phyloP scores from a whole-genome alignment of 2,329 filamentous ascomycete genomes.

The Aspergillus pseudoglaucus region DNA sequence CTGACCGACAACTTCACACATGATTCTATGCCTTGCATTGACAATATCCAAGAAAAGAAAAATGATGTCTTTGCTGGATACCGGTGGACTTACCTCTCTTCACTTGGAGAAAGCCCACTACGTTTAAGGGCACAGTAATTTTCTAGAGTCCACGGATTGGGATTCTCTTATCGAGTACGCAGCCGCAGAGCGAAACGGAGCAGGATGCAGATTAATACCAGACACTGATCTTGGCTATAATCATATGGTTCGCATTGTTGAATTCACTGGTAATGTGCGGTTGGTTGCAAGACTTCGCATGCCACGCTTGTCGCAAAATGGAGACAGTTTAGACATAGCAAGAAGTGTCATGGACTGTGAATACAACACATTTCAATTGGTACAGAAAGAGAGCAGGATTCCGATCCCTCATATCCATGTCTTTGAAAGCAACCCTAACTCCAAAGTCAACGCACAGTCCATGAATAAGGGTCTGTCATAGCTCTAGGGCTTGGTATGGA shows the following conservation, averaged over 20 bases:
- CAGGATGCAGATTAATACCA: not conserved
- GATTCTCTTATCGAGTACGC: not conserved
- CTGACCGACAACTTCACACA: not conserved
- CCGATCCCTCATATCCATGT: no score
- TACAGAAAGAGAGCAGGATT: no score
- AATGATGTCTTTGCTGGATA: not conserved
- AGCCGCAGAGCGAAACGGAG: not conserved
- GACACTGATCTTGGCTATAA: conserved; percentile 3
- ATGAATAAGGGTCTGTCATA: no score
- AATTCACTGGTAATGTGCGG: not conserved
- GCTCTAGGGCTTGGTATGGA: no score
- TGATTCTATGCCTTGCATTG: not conserved
- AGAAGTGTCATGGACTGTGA: not conserved
- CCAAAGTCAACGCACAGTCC: no score
- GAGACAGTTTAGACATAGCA: not conserved
- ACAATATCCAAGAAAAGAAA: not conserved
- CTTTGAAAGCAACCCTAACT: no score
- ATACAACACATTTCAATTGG: no score
- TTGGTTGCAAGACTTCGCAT: not conserved
- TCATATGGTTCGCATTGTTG: not conserved
- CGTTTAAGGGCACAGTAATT: not conserved
- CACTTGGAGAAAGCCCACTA: conserved; percentile 1
- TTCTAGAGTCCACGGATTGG: conserved; percentile 1
- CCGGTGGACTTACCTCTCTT: conserved; percentile 3
- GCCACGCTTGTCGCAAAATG: not conserved